Percentiles rank a stretch among this genome's conserved stretches.
These are phyloP conservation scores for Trametes polyzona DNA, from an alignment of 1,284 basidiomycete genomes.

Conservation along the genomic window DNA sequence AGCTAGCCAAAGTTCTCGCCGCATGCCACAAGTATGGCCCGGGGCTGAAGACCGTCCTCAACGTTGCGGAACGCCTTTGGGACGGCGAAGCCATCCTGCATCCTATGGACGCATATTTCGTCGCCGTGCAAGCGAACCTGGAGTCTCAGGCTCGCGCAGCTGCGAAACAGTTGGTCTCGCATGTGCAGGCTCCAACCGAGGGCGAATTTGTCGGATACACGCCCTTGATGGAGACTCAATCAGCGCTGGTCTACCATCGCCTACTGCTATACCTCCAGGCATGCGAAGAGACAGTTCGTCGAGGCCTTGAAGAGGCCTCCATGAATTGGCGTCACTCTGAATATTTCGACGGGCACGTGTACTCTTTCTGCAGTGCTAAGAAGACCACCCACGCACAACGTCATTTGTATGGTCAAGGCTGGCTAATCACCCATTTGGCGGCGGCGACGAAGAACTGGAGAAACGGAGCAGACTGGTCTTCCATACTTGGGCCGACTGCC, in stretches of 20 bases:
- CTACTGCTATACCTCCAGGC: constrained; percentile 3
- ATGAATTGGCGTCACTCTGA: no score
- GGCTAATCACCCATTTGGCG: no score
- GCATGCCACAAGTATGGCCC: not conserved
- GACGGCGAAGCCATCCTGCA: not conserved
- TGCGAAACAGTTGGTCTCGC: no score
- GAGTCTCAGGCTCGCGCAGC: no score
- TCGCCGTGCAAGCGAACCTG: not conserved
- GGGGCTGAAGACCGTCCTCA: not conserved
- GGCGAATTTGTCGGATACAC: not conserved
- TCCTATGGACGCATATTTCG: not conserved
- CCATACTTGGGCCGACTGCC: no score
- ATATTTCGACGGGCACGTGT: no score
- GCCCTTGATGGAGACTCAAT: constrained; percentile 1
- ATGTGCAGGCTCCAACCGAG: no score
- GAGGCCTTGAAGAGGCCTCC: not conserved
- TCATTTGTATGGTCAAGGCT: no score
- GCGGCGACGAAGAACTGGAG: no score
- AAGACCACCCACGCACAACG: no score
- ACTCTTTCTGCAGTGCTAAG: no score
- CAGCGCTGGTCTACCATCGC: constrained; percentile 1
- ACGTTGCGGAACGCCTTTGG: not conserved
- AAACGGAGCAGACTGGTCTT: no score
- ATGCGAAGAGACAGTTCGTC: not conserved
- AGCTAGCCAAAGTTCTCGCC: not conserved